Base-by-base conservation (phyloP, 1,284 basidiomycete species). In the Microstroma glucosiphilum region DNA sequence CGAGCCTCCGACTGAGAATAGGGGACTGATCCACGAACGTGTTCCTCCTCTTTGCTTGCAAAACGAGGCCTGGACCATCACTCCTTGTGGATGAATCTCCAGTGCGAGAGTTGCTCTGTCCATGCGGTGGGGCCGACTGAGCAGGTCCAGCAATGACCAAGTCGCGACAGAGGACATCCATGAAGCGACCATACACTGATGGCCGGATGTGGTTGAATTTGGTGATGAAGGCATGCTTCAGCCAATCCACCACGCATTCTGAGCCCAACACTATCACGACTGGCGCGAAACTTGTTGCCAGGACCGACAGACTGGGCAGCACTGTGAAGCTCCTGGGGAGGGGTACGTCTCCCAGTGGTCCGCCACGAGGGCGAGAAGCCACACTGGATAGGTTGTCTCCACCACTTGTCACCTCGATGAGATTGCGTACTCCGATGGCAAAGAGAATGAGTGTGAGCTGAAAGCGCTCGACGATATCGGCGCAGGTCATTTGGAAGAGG, bases 161-260 rank as follows among this genome's bases (percentile, higher is more conserved):
- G 78, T 99, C 96, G 51, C 91, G 88, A 73, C 94, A 97, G 0
- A 99, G 84, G 0, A 99, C 91, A 75, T 99, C 96, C 12, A 89
- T 91, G 80, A 92, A 99, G 12, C 96, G 85, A 65, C 92, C 92
- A 71, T 98, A 99, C 0, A 97, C 91, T 0, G 89, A 89, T 0
- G 93, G 92, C 0, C 94, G 87, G 60, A 99, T 93, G 63, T 81
- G 80, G 55, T 85, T 85, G 80, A 97, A 97, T 80, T 98, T 98
- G 60, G 93, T 94, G 75, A 99, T 97, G 82, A 98, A 99, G 1
- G 94, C 94, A 76, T 99, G 96, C 77, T 99, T 98, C 63, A 98
- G 84, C 96, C 94, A 98, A 80, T 99, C 96, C 30, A 99, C 96
- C 4, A 91, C 80, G 84, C 91, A 89, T 79, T 99, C 96, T 6